phyloP scores from a whole-genome alignment of 176 grass and related monocot species.

The Tuctoria greenei region DNA sequence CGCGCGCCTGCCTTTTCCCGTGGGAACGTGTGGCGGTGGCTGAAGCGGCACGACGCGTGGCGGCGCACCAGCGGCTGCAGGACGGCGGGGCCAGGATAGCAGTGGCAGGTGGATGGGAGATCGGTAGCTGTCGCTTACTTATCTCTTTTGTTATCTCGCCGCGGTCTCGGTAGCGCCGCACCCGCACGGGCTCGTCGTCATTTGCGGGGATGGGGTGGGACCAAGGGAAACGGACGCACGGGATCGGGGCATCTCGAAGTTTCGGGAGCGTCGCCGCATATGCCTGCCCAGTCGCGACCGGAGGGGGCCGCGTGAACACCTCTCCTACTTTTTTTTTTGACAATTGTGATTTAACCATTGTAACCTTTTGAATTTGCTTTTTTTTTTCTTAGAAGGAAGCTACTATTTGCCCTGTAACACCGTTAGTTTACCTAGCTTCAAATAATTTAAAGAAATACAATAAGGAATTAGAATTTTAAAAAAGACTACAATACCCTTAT shows the following conservation, averaged over 20 bases:
- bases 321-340: too few relatives aligned
- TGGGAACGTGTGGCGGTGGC: conserved; percentile 3
- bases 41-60: conserved; percentile 24
- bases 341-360: too few relatives aligned
- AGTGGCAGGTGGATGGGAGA: background rate
- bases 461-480: too few relatives aligned
- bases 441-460: too few relatives aligned
- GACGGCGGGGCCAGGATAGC: background rate
- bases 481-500: too few relatives aligned
- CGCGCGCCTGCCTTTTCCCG: background rate
- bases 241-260: conserved; percentile 12
- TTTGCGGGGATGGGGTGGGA: background rate
- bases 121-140: conserved; percentile 29
- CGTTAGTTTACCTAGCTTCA: too few relatives aligned
- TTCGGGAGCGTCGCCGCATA: conserved; percentile 26
- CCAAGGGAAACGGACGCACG: background rate
- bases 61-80: background rate
- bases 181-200: background rate
- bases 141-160: background rate
- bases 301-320: background rate
- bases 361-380: too few relatives aligned
- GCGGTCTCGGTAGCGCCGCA: background rate
- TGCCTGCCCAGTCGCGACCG: background rate
- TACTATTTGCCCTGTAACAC: too few relatives aligned
- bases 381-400: too few relatives aligned